Percentiles rank a stretch among this genome's conserved stretches.
These are phyloP conservation scores for Tolypocladium amazonense DNA, from an alignment of 2,329 filamentous ascomycete genomes.

Conservation along the genomic window DNA sequence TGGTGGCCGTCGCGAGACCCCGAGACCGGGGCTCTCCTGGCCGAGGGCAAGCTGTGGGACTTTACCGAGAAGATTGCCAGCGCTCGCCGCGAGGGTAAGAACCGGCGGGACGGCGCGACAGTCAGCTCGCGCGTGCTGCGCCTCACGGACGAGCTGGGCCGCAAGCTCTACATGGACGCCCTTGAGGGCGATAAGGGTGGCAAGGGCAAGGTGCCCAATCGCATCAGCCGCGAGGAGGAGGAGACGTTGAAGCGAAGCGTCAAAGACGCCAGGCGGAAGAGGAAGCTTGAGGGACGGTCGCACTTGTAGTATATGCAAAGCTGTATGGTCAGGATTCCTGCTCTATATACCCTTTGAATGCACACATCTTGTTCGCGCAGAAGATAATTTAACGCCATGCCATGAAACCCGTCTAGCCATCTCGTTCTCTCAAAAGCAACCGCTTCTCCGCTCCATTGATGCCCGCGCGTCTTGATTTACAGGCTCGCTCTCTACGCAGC, in stretches of 20 bases:
- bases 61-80: slow-evolving; percentile 83
- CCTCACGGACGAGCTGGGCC: slow-evolving; percentile 65
- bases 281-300: slow-evolving; percentile 39
- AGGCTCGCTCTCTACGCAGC: not conserved
- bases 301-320: slow-evolving; percentile 26
- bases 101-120: slow-evolving; percentile 83
- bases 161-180: slow-evolving; percentile 54
- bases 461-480: not conserved
- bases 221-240: slow-evolving; percentile 40
- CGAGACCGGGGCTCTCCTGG: slow-evolving; percentile 47
- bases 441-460: not conserved
- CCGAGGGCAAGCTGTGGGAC: slow-evolving; percentile 75
- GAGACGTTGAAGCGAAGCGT: slow-evolving; percentile 29
- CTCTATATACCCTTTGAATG: not conserved
- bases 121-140: slow-evolving; percentile 72
- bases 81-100: slow-evolving; percentile 84
- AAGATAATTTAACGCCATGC: not conserved
- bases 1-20: slow-evolving; percentile 64
- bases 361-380: not conserved
- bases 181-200: slow-evolving; percentile 24
- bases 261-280: slow-evolving; percentile 35
- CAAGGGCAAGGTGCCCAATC: slow-evolving; percentile 27
- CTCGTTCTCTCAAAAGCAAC: not conserved
- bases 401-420: not conserved
- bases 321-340: not conserved